Base-by-base conservation (phyloP, 2,329 filamentous ascomycete species). In the Dactylellina haptotyla region DNA sequence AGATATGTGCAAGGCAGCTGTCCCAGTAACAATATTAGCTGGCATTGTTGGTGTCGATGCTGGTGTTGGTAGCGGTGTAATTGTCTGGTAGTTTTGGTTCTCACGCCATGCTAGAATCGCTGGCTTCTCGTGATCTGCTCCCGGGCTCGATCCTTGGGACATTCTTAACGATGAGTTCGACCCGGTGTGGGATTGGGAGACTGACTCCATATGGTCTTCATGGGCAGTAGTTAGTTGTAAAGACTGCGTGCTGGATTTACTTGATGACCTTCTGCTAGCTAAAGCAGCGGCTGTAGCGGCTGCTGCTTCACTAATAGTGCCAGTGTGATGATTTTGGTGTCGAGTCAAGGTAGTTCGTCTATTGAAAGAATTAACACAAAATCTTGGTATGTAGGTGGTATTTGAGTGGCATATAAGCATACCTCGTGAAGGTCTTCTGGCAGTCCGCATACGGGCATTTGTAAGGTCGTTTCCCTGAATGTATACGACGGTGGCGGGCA, bases 371-470 rank as follows among this genome's bases (percentile, higher is more conserved):
- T 45, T 16, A 51, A 48, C 30, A 48, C 12, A 37, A 25, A 14
- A 20, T 3, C 41, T 20, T 12, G 16, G 25, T 1, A 39, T 23
- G 10, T 46, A 18, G 9, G 9, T 18, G 9, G 41, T 46, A 20
- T n/a, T 3, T 25, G 4, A 20, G 4, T 18, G 20, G 16, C n/a
- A 20, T 37, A 39, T 10, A 18, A 53, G 14, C 41, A 53, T 77
- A 77, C 77, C 77, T 76, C 8, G 95, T 99, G 79, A 99, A 99
- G 0, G 94, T 98, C 86, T 98, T 98, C 80, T 98, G 93, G 81
- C 95, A 99, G 81, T 97, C 93, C 71, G 93, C 93, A 78, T 95
- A 98, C 0, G 93, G 93, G 82, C 95, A 99, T 81, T 97, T 97
- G 84, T 98, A 99, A 0, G 95, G 95, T 54, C 95, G 87, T 82